These are phyloP conservation scores for Yamadazyma jaroonii DNA, from an alignment of 1,139 yeast species.

Conservation along the genomic window DNA sequence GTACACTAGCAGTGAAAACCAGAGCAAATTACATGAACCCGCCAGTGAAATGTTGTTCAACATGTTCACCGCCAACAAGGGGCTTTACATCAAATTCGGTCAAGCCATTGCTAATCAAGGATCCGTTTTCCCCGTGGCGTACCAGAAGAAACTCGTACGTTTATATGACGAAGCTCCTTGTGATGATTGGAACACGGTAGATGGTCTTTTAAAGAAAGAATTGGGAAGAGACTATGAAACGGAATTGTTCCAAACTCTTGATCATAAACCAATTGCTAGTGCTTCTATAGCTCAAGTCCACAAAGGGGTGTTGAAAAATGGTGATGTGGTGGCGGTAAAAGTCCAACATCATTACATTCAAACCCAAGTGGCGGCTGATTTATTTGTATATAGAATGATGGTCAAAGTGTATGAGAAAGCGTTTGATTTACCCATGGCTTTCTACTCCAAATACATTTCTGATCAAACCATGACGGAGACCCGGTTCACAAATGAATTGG, in stretches of 20 bases:
- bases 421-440: slow-evolving; percentile 63
- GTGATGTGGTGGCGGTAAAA: slow-evolving; percentile 63
- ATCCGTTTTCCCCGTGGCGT: slow-evolving; percentile 60
- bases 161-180: slow-evolving; percentile 72
- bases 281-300: slow-evolving; percentile 79
- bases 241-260: slow-evolving; percentile 44
- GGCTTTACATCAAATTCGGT: slow-evolving; percentile 72
- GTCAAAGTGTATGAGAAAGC: slow-evolving; percentile 54
- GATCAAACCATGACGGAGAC: slow-evolving; percentile 59
- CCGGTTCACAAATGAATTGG: slow-evolving; percentile 55
- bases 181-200: slow-evolving; percentile 58
- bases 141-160: slow-evolving; percentile 50
- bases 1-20: slow-evolving; percentile 36
- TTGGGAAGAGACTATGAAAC: slow-evolving; percentile 47
- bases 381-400: slow-evolving; percentile 52
- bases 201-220: slow-evolving; percentile 41
- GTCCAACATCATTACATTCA: slow-evolving; percentile 63
- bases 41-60: slow-evolving; percentile 56
- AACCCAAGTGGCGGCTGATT: slow-evolving; percentile 57
- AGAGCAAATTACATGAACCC: slow-evolving; percentile 56
- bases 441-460: slow-evolving; percentile 56
- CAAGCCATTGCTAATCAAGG: slow-evolving; percentile 77
- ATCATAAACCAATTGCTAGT: slow-evolving; percentile 59
- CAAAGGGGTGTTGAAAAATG: slow-evolving; percentile 46
- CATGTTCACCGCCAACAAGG: slow-evolving; percentile 57